A percentile compares a stretch with the other conserved stretches of the same genome.
These are phyloP conservation scores for Pleurozium schreberi DNA, from an alignment of 225 moss, liverwort and hornwort species.

Conservation along the genomic window DNA sequence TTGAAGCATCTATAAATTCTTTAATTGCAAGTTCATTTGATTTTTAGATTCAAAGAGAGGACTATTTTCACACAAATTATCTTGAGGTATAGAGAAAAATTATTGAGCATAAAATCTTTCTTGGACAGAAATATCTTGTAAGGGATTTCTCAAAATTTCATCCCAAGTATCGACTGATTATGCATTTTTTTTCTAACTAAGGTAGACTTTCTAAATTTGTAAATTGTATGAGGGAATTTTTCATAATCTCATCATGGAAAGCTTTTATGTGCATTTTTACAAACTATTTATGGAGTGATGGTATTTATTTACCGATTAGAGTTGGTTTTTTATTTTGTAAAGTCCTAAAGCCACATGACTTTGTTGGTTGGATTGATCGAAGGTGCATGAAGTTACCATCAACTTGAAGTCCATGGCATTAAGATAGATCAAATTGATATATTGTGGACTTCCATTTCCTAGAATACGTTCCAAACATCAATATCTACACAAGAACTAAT, in stretches of 20 bases:
- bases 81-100: accelerated
- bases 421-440: not conserved
- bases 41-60: not conserved
- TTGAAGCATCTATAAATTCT: accelerated
- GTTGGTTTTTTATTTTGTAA: not conserved
- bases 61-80: not conserved
- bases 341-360: not conserved
- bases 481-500: not conserved
- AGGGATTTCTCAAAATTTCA: not conserved
- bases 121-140: accelerated
- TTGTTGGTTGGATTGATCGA: too few relatives aligned
- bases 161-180: not conserved
- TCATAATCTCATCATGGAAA: not conserved
- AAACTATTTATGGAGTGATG: accelerated
- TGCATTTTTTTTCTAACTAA: too few relatives aligned
- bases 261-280: accelerated
- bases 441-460: not conserved
- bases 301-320: too few relatives aligned
- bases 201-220: not conserved
- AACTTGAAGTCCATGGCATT: not conserved
- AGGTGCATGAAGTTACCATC: not conserved
- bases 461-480: not conserved
- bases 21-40: not conserved
- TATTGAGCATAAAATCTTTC: accelerated
- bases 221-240: accelerated